Evolutionary conservation across 208 protist species (phyloP), one percentile per base, ranked within the genome.

Genomic region (Leishmania guyanensis): DNA sequence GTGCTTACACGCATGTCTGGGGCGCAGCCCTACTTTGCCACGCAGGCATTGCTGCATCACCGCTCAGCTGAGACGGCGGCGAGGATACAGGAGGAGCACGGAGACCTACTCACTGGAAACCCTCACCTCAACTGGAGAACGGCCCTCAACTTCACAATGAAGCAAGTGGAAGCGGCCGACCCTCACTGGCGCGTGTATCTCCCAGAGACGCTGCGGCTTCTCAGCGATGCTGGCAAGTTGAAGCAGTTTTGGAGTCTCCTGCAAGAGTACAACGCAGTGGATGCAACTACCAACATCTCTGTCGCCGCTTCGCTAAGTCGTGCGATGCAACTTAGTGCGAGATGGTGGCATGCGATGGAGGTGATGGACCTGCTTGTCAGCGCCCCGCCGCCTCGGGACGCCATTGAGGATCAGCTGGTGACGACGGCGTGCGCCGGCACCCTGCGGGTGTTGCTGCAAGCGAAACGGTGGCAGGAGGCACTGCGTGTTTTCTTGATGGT

Each of bases 151-250:
- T 84, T 88, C 12, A 87, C 88, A 76, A 77, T 76, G 60, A 82
- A 82, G 43, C 64, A 65, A 53, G 71, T 91, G 60, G 75, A 79
- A 29, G 29, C 43, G 64, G 70, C 75, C n/a, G 66, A 82, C n/a
- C 79, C 79, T 39, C 76, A 81, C n/a, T 95, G 92, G 92, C 92
- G 86, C 48, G 60, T 82, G 22, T 69, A 77, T 48, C 77, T 95
- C 9, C 87, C 90, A 3, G 74, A 76, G 16, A 92, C 91, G 26
- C 79, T 97, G 72, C 89, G 94, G 26, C 86, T 97, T n/a, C 88
- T 97, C 36, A 95, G 92, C 81, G 94, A 97, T 86, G 94, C 92
- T 14, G 91, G 91, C 51, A 82, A 88, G 50, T 60, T 48, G n/a
- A 64, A 78, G 5, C 70, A 70, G 36, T 93, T 95, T 77, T 93